These are phyloP conservation scores for Lichina pygmaea DNA, from an alignment of 495 filamentous ascomycete species.

Conservation along the genomic window DNA sequence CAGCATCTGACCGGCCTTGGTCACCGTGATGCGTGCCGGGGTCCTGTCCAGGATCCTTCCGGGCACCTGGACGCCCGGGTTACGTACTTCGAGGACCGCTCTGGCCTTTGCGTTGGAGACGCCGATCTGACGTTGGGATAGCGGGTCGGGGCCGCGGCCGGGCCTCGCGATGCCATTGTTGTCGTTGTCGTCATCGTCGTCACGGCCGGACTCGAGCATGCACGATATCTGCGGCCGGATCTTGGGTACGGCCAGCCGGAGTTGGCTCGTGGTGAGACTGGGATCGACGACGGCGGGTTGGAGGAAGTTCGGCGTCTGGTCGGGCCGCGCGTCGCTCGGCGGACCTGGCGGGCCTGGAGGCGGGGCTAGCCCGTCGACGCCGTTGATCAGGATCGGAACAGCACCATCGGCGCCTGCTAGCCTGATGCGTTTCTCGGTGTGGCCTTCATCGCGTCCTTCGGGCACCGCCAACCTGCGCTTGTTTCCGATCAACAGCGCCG, in stretches of 20 bases:
- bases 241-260: slow-evolving; percentile 75
- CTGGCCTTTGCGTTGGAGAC: no score
- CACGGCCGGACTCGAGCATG: slow-evolving; percentile 20
- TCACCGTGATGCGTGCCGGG: slow-evolving; percentile 56
- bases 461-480: slow-evolving; percentile 55
- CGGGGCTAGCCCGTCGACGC: slow-evolving; percentile 47
- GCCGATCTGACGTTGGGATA: slow-evolving; percentile 13
- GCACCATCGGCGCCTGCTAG: slow-evolving; percentile 30
- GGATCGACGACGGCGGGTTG: slow-evolving; percentile 71
- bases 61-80: slow-evolving; percentile 30
- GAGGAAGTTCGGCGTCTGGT: slow-evolving; percentile 60
- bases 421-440: slow-evolving; percentile 29
- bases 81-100: slow-evolving; percentile 45
- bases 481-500: slow-evolving; percentile 66
- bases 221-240: slow-evolving; percentile 54
- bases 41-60: slow-evolving; percentile 36
- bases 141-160: slow-evolving; percentile 14
- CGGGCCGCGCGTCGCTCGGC: slow-evolving; percentile 20
- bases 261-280: slow-evolving; percentile 49
- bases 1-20: slow-evolving; percentile 53
- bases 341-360: slow-evolving; percentile 37
- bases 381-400: slow-evolving; percentile 46
- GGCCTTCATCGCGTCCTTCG: slow-evolving; percentile 41
- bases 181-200: slow-evolving; percentile 5
- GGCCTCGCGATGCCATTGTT: slow-evolving; percentile 8